Base-by-base conservation (phyloP, 2,329 filamentous ascomycete species). In the Ophiostoma novo-ulmi region DNA sequence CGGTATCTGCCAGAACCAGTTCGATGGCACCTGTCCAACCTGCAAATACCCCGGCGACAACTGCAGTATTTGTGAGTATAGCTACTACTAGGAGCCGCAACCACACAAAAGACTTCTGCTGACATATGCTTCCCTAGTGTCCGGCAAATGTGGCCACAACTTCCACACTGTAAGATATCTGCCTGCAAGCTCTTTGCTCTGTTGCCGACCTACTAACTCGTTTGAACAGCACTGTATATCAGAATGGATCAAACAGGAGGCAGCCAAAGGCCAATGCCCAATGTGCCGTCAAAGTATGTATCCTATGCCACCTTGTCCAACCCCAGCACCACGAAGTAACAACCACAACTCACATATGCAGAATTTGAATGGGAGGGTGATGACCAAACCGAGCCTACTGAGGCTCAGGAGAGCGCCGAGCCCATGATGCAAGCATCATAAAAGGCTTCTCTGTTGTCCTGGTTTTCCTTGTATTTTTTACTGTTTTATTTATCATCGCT, bases 41-140 rank as follows among this genome's bases (percentile, higher is more conserved):
- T 99, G 95, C 88, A 97, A 96, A 85, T 98, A 93, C 78, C 95
- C 95, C 17, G 95, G 95, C 71, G 95, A 99, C 77, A 94, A 97
- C 78, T 99, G 95, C 81, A 91, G 91, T 72, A 85, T 99, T 72
- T 85, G 94, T 97, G 82, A 80, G 90, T 83, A 63, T 7, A 26
- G 67, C 20, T 10, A 17, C 38, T 41, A 17, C 10, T 58, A 26
- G 14, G 14, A 14, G 17, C 44, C 17, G 44, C 44, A 14, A 58
- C 10, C 3, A 26, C 3, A 26, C 2, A n/a, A 58, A 2, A 7
- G 44, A 48, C 44, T 17, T 20, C 44, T 64, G 35, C 65, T 67
- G 44, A 67, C 65, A 20, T 22, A 17, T 38, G 20, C 10, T 31
- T 17, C 73, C 70, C 72, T 76, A 97, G 94, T 97, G 75, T 94